Evolutionary conservation across 1,139 yeast genomes (phyloP).

Genomic region (Magnusiomyces ingens): DNA sequence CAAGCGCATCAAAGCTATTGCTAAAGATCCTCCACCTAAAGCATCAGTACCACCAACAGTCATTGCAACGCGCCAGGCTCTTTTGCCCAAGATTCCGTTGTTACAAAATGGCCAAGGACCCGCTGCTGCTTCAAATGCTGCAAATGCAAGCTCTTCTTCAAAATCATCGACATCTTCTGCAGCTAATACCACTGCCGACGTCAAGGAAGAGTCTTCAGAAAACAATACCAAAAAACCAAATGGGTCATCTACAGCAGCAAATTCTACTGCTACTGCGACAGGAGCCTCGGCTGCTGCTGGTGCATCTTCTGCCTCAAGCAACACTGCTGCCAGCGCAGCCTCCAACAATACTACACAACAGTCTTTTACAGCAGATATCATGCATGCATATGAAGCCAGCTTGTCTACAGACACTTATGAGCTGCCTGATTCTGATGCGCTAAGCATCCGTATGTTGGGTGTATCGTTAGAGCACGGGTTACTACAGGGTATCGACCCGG

Average conservation of each 20-base stretch:
- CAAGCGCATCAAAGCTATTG: slow-evolving; percentile 73
- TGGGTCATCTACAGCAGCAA: not conserved
- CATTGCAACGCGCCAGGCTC: slow-evolving; percentile 73
- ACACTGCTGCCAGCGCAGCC: not conserved
- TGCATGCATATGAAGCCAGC: slow-evolving; percentile 83
- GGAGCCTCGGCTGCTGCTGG: not conserved
- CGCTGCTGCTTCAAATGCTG: not conserved
- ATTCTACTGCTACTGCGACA: not conserved
- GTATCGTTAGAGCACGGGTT: slow-evolving; percentile 87
- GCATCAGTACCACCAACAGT: slow-evolving; percentile 71
- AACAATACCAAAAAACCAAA: not conserved
- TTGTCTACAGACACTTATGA: slow-evolving; percentile 72
- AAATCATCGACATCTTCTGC: not conserved
- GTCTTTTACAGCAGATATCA: slow-evolving; percentile 90
- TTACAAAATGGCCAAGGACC: slow-evolving; percentile 27
- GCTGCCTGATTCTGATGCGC: slow-evolving; percentile 69
- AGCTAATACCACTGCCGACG: slow-evolving; percentile 1
- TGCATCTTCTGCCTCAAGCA: not conserved
- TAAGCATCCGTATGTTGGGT: slow-evolving; percentile 69
- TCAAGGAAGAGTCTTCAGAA: slow-evolving; percentile 10
- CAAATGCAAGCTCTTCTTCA: not conserved
- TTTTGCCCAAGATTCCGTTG: slow-evolving; percentile 84
- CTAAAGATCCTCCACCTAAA: slow-evolving; percentile 47
- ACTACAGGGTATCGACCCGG: slow-evolving; percentile 69
- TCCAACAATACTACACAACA: slow-evolving; percentile 25